A percentile compares a stretch with the other conserved stretches of the same genome.
Conservation (phyloP, 345 rosid species). For the Viola odorata region DNA sequence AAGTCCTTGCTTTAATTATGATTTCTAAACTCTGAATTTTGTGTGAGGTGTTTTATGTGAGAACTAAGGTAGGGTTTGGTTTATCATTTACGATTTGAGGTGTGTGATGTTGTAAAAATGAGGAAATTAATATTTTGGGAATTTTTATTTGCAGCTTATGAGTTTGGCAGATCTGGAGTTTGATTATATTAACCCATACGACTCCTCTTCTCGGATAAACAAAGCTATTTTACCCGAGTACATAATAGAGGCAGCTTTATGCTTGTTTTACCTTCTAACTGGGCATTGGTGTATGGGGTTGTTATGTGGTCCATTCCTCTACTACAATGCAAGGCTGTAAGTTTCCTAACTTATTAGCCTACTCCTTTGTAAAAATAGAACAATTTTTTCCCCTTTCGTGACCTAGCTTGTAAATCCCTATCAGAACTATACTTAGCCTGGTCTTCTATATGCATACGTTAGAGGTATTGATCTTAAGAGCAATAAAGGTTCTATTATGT, state of each 20-base stretch:
- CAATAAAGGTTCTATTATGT: no score
- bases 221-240: conserved; percentile 36
- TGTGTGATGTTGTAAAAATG: not conserved
- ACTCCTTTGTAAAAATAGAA: not conserved
- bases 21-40: no score
- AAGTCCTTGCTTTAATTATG: no score
- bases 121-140: not conserved
- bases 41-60: not conserved
- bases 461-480: no score
- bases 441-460: no score
- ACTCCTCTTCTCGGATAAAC: conserved; percentile 34
- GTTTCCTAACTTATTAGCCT: conserved; percentile 13
- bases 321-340: conserved; percentile 34
- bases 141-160: conserved; percentile 31
- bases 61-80: not conserved
- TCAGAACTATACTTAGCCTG: no score
- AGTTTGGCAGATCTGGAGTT: conserved; percentile 41
- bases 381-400: no score
- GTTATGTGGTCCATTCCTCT: conserved; percentile 30
- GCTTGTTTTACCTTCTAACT: conserved; percentile 34
- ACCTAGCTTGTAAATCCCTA: no score
- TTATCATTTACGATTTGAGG: not conserved
- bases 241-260: conserved; percentile 26
- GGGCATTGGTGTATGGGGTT: conserved; percentile 42
- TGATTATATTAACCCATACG: conserved; percentile 39